Conservation (phyloP, 2,329 filamentous ascomycete species). For the Phialophora macrospora region DNA sequence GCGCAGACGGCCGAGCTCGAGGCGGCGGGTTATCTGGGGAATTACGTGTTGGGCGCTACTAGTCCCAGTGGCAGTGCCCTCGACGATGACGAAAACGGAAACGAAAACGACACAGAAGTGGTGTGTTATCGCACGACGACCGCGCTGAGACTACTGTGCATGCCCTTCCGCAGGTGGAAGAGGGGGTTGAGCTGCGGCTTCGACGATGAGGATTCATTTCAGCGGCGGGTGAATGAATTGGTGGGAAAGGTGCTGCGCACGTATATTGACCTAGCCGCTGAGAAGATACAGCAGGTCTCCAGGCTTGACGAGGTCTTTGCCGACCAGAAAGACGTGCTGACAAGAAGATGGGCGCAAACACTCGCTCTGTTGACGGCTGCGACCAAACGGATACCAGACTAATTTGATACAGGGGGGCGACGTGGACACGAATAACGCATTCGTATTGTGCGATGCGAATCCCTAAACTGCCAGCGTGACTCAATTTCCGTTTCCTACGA, state of each 20-base stretch:
- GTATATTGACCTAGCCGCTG: conserved; percentile 4
- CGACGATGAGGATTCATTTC: conserved; percentile 22
- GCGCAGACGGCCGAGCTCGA: conserved; percentile 10
- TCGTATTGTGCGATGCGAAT: neutral
- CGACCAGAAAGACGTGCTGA: conserved; percentile 17
- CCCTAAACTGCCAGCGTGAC: neutral
- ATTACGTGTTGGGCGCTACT: conserved; percentile 5
- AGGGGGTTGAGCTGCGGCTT: conserved; percentile 14
- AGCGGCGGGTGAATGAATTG: neutral
- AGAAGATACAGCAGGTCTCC: conserved; percentile 10
- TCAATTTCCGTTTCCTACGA: neutral
- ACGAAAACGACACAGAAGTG: conserved; percentile 4
- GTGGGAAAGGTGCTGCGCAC: neutral
- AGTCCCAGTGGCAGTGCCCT: neutral
- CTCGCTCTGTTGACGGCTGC: conserved; percentile 5
- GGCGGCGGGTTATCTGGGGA: conserved; percentile 7
- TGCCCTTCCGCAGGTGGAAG: conserved; percentile 21
- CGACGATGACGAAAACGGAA: neutral
- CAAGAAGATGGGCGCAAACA: conserved; percentile 18
- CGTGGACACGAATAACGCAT: neutral
- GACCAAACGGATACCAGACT: conserved; percentile 3
- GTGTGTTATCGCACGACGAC: conserved; percentile 26
- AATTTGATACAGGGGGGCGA: neutral
- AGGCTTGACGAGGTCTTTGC: neutral
- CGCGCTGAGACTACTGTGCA: conserved; percentile 27